phyloP scores from a whole-genome alignment of 164 flowering plant species.

The Malania oleifera region DNA sequence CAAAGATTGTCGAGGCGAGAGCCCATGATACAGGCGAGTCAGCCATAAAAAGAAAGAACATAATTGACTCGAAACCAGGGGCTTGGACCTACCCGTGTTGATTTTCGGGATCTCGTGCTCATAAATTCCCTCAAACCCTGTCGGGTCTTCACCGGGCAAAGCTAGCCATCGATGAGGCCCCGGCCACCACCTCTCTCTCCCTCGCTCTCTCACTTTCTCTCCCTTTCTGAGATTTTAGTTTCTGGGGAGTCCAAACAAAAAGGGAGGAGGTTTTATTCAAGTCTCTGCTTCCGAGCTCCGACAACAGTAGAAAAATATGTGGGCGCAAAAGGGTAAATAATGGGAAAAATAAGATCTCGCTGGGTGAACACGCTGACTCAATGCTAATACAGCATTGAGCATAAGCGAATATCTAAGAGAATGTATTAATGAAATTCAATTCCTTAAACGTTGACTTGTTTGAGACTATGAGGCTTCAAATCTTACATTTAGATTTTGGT shows the following conservation, averaged over 20 bases:
- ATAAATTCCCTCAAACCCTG: constrained; percentile 35
- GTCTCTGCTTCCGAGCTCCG: too few species aligned
- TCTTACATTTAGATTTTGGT: too few species aligned
- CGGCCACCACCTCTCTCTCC: background rate
- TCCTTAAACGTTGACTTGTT: too few species aligned
- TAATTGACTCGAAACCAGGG: constrained; percentile 8
- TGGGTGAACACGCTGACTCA: too few species aligned
- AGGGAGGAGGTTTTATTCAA: background rate
- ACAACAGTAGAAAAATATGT: too few species aligned
- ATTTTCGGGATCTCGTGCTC: constrained; percentile 49
- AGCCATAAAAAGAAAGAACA: background rate
- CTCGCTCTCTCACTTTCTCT: background rate
- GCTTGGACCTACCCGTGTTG: constrained; percentile 30
- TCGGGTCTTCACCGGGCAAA: constrained; percentile 28
- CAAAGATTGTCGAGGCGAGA: background rate
- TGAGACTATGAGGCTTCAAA: too few species aligned
- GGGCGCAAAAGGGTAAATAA: too few species aligned
- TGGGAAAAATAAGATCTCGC: too few species aligned
- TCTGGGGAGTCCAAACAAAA: background rate
- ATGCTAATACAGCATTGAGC: too few species aligned
- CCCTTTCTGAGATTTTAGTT: background rate
- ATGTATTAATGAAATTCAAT: too few species aligned
- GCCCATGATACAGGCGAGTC: background rate
- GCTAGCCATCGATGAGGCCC: constrained; percentile 20
- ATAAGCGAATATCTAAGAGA: too few species aligned